These are phyloP conservation scores for Coemansia sp. DNA, from an alignment of 192 early-diverging fungal species.

Conservation along the genomic window DNA sequence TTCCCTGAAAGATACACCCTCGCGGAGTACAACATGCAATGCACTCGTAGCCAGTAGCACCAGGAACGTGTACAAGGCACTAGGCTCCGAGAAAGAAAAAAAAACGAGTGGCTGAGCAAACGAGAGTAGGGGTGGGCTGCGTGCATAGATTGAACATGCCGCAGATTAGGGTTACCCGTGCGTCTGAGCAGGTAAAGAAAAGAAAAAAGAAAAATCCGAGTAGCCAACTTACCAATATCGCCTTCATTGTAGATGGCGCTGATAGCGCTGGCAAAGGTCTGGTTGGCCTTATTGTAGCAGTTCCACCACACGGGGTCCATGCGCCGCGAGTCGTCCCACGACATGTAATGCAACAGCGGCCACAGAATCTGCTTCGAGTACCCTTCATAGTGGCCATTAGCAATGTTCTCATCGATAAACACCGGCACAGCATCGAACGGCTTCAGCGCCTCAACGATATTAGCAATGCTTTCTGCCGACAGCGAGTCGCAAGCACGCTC, in stretches of 20 bases:
- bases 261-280: slow-evolving; percentile 75
- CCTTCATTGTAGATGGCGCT: slow-evolving; percentile 77
- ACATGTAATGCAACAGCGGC: slow-evolving; percentile 95
- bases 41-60: not conserved
- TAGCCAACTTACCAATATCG: slow-evolving; percentile 48
- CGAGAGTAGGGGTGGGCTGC: not conserved
- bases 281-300: slow-evolving; percentile 82
- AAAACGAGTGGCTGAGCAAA: not conserved
- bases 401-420: slow-evolving; percentile 70
- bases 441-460: slow-evolving; percentile 60
- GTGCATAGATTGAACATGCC: slow-evolving; percentile 2
- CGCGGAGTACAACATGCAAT: not conserved
- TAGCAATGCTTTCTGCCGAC: slow-evolving; percentile 56
- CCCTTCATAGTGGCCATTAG: slow-evolving; percentile 91
- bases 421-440: slow-evolving; percentile 71
- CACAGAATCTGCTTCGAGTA: slow-evolving; percentile 97
- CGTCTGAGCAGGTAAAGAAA: not conserved
- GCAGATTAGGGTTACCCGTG: slow-evolving; percentile 8
- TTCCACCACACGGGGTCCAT: slow-evolving; percentile 71
- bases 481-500: slow-evolving; percentile 59
- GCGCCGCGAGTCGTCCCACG: slow-evolving; percentile 77
- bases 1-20: not conserved
- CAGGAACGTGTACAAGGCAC: not conserved
- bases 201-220: not conserved
- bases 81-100: not conserved